These are phyloP conservation scores for Tephrocybe sp. DNA, from an alignment of 768 basidiomycete genomes.

Conservation along the genomic window DNA sequence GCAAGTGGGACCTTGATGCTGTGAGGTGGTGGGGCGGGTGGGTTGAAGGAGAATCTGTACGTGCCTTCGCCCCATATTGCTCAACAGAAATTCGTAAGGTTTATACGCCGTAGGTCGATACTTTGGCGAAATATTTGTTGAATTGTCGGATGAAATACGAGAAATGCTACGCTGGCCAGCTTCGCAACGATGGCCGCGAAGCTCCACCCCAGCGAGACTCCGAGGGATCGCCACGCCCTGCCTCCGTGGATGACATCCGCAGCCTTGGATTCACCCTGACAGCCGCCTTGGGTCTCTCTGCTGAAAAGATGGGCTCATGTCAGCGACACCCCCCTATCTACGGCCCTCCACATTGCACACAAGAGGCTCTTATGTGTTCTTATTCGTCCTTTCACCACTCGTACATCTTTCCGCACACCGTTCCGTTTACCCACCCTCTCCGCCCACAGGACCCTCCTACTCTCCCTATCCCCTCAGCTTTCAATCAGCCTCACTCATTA, in stretches of 20 bases:
- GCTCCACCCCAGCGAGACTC: background rate
- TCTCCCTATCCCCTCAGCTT: too few species aligned
- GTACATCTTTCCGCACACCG: too few species aligned
- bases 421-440: too few species aligned
- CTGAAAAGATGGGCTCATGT: background rate
- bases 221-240: background rate
- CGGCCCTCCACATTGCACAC: background rate
- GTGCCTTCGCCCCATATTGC: background rate
- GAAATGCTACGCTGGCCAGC: background rate
- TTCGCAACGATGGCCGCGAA: background rate
- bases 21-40: conserved; percentile 2
- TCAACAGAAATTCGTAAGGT: background rate
- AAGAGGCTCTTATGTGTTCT: too few species aligned
- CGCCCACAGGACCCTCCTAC: too few species aligned
- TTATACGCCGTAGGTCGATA: background rate
- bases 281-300: background rate
- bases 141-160: background rate
- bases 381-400: too few species aligned
- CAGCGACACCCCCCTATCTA: background rate
- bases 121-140: background rate
- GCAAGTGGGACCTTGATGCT: background rate
- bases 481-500: too few species aligned
- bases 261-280: background rate
- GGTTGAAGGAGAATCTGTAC: background rate
- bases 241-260: background rate